A percentile compares a stretch with the other conserved stretches of the same genome.
Conservation (phyloP, 768 basidiomycete genomes). For the Cubamyces lactineus region DNA sequence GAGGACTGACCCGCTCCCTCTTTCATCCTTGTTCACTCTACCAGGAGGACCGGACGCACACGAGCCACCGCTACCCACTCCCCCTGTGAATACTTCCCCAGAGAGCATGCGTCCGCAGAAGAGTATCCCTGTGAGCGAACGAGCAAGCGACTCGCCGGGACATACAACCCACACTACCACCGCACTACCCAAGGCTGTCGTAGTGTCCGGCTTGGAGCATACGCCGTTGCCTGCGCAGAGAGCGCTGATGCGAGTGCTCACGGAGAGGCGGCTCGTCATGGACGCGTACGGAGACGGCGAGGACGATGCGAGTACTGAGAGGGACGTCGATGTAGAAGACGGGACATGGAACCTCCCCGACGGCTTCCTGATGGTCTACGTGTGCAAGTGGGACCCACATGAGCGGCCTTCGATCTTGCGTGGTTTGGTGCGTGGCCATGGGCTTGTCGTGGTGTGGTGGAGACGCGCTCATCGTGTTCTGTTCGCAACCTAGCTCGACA, state of each 20-base stretch:
- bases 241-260: slow-evolving; percentile 55
- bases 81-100: slow-evolving; percentile 8
- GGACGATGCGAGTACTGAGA: slow-evolving; percentile 30
- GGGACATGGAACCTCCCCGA: slow-evolving; percentile 63
- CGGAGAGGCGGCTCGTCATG: slow-evolving; percentile 54
- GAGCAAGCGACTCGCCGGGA: slow-evolving; percentile 1
- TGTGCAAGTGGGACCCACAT: slow-evolving; percentile 64
- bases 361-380: slow-evolving; percentile 72
- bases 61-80: not conserved
- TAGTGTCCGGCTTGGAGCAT: slow-evolving; percentile 73
- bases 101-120: slow-evolving; percentile 21
- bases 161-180: slow-evolving; percentile 15
- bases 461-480: not conserved
- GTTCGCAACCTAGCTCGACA: slow-evolving; percentile 58
- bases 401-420: slow-evolving; percentile 71
- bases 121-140: slow-evolving; percentile 5
- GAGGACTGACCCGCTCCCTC: slow-evolving; percentile 24
- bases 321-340: slow-evolving; percentile 29
- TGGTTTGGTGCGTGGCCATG: slow-evolving; percentile 53
- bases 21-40: slow-evolving; percentile 15
- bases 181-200: slow-evolving; percentile 58
- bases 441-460: not conserved
- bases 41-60: slow-evolving; percentile 4
- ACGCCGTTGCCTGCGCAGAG: slow-evolving; percentile 57
- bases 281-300: slow-evolving; percentile 38